Base-by-base conservation (phyloP, 2,329 filamentous ascomycete species). In the Periconia digitata region DNA sequence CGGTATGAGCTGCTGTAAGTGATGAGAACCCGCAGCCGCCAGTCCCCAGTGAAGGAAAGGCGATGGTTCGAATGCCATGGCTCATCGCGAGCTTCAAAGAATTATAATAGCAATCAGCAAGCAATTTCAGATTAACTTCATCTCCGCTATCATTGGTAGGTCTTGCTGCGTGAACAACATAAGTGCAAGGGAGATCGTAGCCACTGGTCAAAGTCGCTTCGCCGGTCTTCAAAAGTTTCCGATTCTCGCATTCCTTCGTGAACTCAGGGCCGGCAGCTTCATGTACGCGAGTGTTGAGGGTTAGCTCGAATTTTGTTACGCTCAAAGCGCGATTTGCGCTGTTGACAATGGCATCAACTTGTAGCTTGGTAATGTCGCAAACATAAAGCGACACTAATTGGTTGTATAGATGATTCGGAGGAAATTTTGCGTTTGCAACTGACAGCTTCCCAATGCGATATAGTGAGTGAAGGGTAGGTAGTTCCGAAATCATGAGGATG, bases 321-420 rank as follows among this genome's bases (percentile, higher is more conserved):
- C 47, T 55, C 43, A 67, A 39, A 2, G 48, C 37, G 7, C 22
- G 37, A 13, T 62, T 63, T 1, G 65, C 59, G 36, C 61, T 65
- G 36, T 66, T 70, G 10, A 72, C 62, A 17, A 72, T 70, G 10
- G 66, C 66, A 36, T 69, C 68, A 0, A 69, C 66, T 20, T 60
- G 56, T 3, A 72, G 24, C n/a, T 53, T 56, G 0, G 66, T 70
- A 6, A 72, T 43, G 23, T 71, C 64, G 40, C 66, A 53, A 36
- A 54, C 55, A 32, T 60, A 60, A 32, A 70, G 62, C 1, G 63
- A 66, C 15, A 71, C 56, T 6, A 63, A 51, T 16, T 53, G 53
- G 10, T 71, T 71, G 51, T 68, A 64, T 1, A 46, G 20, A 47
- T 64, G 61, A 18, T 65, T 68, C 3, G 65, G 60, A 8, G 54